Evolutionary conservation across 1,284 basidiomycete species (phyloP), one percentile per base, ranked within the genome.

Genomic region (Boletus sp.): DNA sequence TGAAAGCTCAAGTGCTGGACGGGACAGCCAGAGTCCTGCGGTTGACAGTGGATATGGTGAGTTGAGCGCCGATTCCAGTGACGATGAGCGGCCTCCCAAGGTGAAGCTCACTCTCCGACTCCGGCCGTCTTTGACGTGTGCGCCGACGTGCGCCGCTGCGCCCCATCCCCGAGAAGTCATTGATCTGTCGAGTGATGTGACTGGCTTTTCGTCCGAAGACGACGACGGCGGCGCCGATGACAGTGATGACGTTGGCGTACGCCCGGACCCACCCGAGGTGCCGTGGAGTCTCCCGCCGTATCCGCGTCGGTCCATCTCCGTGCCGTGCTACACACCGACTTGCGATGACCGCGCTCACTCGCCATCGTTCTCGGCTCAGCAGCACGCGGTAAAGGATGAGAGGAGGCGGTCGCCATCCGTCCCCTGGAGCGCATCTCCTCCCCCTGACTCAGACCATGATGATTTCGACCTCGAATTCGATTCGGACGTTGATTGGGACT

Each of bases 101-200:
- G 79, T 85, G 57, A 87, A 84, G 60, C 72, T 87, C 38, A 83
- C 77, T 4, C 70, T 85, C 32, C 76, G 81, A 39, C 74, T 87
- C 38, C 77, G 71, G 27, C 62, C 66, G 14, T 61, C 64, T 34
- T 56, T 65, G n/a, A 55, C 67, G 1, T 62, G 62, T 32, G 53
- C 62, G 22, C 49, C 47, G 9, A 46, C 41, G 4, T 30, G 61
- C 3, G 44, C 61, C 33, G 45, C 60, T 32, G 30, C 46, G 51
- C 48, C 57, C 10, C 41, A 54, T 14, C 52, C 65, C 14, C 56
- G 56, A 43, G 67, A 67, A 48, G 66, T 74, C 46, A 73, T 75
- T 35, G 72, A 73, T 57, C 58, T 75, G 19, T 71, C 74, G 2
- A 65, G 66, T 30, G 73, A 75, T 35, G 52, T 54, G n/a, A 55